Conservation (phyloP, 169 alveolate species). For the Plasmodium knowlesi region DNA sequence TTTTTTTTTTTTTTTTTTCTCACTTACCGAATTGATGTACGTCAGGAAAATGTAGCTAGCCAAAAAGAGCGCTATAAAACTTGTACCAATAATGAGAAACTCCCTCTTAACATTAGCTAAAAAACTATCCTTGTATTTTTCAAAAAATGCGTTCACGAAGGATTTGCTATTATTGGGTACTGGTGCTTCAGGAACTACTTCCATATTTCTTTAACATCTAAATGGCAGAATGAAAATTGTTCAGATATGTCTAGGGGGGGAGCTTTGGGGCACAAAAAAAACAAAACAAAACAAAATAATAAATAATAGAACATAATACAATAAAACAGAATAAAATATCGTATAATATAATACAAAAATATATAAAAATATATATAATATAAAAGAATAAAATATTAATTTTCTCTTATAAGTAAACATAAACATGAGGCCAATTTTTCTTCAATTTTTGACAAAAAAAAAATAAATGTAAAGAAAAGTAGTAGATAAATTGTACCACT, state of each 20-base stretch:
- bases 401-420: not conserved
- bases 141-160: not conserved
- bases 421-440: not conserved
- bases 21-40: not conserved
- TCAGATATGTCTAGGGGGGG: not conserved
- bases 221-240: not conserved
- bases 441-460: not conserved
- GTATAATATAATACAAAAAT: no score
- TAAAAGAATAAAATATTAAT: no score
- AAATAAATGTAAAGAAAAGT: not conserved
- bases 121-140: not conserved
- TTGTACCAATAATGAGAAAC: not conserved
- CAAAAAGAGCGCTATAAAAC: not conserved
- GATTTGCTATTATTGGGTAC: not conserved
- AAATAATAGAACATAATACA: no score
- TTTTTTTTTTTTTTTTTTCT: no score
- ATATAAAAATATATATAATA: no score
- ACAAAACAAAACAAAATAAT: no score
- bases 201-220: not conserved
- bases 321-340: no score
- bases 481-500: not conserved
- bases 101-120: not conserved
- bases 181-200: not conserved
- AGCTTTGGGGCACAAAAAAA: not conserved
- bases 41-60: not conserved